These are phyloP conservation scores for Reutealis trisperma DNA, from an alignment of 345 rosid genomes.

Conservation along the genomic window DNA sequence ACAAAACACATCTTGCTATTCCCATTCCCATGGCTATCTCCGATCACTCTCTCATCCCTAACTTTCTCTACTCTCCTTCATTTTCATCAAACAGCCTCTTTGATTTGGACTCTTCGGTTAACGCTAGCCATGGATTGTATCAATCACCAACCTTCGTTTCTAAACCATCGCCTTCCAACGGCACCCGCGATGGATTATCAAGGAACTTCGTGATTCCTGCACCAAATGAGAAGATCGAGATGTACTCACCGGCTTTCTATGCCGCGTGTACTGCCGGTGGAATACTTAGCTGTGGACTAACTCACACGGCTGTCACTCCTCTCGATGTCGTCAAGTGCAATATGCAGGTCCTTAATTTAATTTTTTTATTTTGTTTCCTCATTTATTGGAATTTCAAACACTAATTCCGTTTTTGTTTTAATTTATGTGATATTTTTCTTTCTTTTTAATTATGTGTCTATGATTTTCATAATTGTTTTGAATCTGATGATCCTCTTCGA, in stretches of 20 bases:
- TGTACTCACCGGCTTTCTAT: conserved; percentile 80
- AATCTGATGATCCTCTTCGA: too few species aligned
- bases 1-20: background rate
- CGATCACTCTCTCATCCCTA: conserved; percentile 60
- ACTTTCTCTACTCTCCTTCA: conserved; percentile 64
- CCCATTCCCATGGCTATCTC: conserved; percentile 43
- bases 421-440: too few species aligned
- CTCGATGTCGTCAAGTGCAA: conserved; percentile 97
- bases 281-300: conserved; percentile 70
- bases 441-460: too few species aligned
- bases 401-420: too few species aligned
- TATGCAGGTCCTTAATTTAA: conserved; percentile 70
- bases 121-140: conserved; percentile 18
- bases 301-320: conserved; percentile 88
- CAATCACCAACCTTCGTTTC: conserved; percentile 8
- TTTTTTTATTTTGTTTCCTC: background rate
- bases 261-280: conserved; percentile 86
- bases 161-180: background rate
- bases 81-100: conserved; percentile 21
- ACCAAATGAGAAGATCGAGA: conserved; percentile 68
- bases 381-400: background rate
- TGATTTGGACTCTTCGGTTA: conserved; percentile 31
- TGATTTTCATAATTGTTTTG: too few species aligned
- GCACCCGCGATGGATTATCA: conserved; percentile 3
- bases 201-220: conserved; percentile 46